Conservation (phyloP, 140 eudicot genomes). For the Oenanthe javanica region DNA sequence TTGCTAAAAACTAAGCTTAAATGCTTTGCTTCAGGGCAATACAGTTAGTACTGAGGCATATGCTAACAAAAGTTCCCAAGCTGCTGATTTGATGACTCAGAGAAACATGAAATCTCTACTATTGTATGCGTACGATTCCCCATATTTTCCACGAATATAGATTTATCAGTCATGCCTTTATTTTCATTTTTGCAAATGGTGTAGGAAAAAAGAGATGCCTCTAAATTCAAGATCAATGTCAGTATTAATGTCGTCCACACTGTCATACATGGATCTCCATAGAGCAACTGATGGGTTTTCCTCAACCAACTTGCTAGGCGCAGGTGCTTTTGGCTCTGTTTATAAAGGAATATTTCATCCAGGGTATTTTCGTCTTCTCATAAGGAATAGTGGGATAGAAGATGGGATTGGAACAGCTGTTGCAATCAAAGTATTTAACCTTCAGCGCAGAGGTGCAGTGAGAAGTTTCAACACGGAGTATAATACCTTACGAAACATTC, state of each 20-base stretch:
- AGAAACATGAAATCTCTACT: neutral
- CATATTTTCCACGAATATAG: neutral
- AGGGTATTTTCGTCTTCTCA: neutral
- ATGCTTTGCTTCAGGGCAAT: neutral
- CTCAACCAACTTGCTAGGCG: neutral
- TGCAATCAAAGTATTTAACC: constrained; percentile 10
- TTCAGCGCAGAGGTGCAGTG: neutral
- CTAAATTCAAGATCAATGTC: neutral
- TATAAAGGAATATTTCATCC: neutral
- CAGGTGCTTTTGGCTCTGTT: constrained; percentile 13
- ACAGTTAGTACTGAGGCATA: neutral
- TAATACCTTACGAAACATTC: neutral
- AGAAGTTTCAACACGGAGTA: neutral
- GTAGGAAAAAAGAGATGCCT: neutral
- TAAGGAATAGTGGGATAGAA: neutral
- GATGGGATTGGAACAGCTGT: neutral
- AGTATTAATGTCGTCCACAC: neutral
- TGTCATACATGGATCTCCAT: constrained; percentile 8
- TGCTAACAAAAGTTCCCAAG: neutral
- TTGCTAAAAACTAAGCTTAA: neutral
- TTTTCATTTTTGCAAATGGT: neutral
- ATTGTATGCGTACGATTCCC: neutral
- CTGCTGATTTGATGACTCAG: neutral
- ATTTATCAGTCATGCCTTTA: neutral
- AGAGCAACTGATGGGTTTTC: constrained; percentile 1